Base-by-base conservation (phyloP, 768 basidiomycete species). In the Pisolithus orientalis region DNA sequence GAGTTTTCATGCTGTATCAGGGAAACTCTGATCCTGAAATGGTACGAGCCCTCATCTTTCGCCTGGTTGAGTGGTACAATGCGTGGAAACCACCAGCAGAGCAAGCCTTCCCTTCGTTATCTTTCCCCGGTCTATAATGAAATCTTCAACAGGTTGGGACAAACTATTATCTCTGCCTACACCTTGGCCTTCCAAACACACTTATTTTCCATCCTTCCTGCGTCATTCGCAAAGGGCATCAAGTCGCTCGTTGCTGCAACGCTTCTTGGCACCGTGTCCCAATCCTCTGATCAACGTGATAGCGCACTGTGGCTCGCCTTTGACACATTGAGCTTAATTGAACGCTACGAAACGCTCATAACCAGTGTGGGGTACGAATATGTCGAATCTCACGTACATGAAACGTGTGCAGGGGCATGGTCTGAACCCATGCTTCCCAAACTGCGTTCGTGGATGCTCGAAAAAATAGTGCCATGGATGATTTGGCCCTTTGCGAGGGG, bases 391-490 rank as follows among this genome's bases (percentile, higher is more conserved):
- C 77, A 89, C 53, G 85, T 96, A 0, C 50, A 78, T 52, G 74
- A 75, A 53, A 80, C 78, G 3, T 92, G 87, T 62, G 69, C 79
- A 9, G 82, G 77, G 3, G 78, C 80, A 59, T 95, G 90, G 89
- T 77, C 76, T 32, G 77, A 73, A 47, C 79, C 81, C 6, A 76
- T 86, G 74, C 62, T 94, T 52, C 73, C 74, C 3, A 72, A 65
- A 2, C 68, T 93, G 54, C 73, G 85, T 46, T 65, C 73, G 16
- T 94, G 92, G 90, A 91, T 94, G 80, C 72, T 82, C 8, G 76
- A 79, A 53, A 84, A 79, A 52, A 82, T 94, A 42, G 85, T 89
- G 2, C 82, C 87, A 6, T 94, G 93, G 94, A 82, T 96, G 80
- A 55, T 89, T 24, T 72, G 80, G 62, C 85, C 90, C 40, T 93